Evolutionary conservation across 208 protist species (phyloP), one percentile per base, ranked within the genome.

Genomic region (Leptomonas pyrrhocoris): DNA sequence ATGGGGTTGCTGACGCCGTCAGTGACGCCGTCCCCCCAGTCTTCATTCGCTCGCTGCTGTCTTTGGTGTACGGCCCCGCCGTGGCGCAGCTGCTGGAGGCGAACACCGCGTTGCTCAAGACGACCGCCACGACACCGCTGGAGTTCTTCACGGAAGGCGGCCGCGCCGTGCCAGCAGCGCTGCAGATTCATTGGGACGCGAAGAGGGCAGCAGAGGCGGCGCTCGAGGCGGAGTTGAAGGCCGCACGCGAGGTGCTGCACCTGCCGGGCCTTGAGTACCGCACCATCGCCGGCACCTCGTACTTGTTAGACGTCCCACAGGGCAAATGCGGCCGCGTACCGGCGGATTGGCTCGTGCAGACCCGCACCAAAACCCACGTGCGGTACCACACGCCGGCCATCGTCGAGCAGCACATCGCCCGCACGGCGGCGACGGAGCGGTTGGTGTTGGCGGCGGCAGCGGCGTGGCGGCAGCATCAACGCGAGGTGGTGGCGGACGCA

Each of bases 321-420:
- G 74, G 60, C 21, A 89, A 89, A 61, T 77, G 74, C 53, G 57
- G 67, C 42, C 78, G 61, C 53, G 88, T 76, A n/a, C 85, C 84
- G 23, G 58, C 66, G 23, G 74, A 82, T 40, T 96, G 92, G 89
- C 54, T 83, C 11, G 92, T 96, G 54, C 71, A 94, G 45, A 79
- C 87, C 16, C 84, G 89, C 68, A 96, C 86, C 5, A 88, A 90
- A 65, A 86, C 77, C 25, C 81, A 94, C 68, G 89, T 96, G 54
- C 89, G 92, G 18, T 94, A 83, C 66, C 89, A 94, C 78, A 94
- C 92, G 1, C 77, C 83, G 16, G 59, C 56, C 16, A 85, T 94
- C 61, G 58, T 86, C 6, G 71, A 89, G 64, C 76, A 81, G 51
- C 82, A 89, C 54, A 63, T 89, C 16, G 58, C 49, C 0, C 79